phyloP scores from a whole-genome alignment of 805 yeast species.

The Kuraishia ogatae region DNA sequence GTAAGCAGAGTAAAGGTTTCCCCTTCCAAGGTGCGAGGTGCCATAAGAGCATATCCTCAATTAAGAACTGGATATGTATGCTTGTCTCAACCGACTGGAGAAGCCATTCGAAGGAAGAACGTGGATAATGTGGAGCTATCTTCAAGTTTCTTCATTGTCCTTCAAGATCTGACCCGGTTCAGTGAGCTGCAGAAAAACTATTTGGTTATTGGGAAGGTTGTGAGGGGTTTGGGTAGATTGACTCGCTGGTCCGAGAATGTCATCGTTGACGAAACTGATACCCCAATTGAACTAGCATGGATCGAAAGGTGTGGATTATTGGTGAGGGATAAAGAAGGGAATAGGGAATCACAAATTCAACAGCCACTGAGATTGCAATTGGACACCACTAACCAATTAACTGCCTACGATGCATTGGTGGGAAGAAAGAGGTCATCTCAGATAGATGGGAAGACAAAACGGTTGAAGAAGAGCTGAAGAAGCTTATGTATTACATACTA shows the following conservation, averaged over 20 bases:
- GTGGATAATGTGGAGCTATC: not conserved
- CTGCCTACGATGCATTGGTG: not conserved
- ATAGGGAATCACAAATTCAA: not conserved
- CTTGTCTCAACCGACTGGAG: not conserved
- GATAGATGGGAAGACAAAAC: too few species aligned
- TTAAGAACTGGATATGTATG: not conserved
- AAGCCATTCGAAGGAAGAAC: not conserved
- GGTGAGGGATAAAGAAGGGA: not conserved
- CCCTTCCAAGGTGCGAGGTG: not conserved
- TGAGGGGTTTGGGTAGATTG: slow-evolving; percentile 3
- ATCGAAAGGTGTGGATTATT: slow-evolving; percentile 17
- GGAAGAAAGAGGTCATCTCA: too few species aligned
- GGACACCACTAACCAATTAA: not conserved
- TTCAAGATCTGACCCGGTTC: slow-evolving; percentile 11
- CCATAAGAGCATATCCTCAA: not conserved
- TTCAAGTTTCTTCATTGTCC: slow-evolving; percentile 13
- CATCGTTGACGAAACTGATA: slow-evolving; percentile 10
- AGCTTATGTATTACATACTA: too few species aligned
- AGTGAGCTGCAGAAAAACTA: slow-evolving; percentile 8
- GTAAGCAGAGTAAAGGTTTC: slow-evolving; percentile 9
- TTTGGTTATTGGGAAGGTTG: slow-evolving; percentile 17
- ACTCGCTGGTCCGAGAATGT: slow-evolving; percentile 10
- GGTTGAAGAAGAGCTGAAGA: not conserved
- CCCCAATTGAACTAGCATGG: slow-evolving; percentile 10
- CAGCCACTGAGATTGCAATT: not conserved